Percentiles rank a stretch among this genome's conserved stretches.
Conservation (phyloP, 176 grass and related monocot species). For the Miscanthus lutarioriparius region DNA sequence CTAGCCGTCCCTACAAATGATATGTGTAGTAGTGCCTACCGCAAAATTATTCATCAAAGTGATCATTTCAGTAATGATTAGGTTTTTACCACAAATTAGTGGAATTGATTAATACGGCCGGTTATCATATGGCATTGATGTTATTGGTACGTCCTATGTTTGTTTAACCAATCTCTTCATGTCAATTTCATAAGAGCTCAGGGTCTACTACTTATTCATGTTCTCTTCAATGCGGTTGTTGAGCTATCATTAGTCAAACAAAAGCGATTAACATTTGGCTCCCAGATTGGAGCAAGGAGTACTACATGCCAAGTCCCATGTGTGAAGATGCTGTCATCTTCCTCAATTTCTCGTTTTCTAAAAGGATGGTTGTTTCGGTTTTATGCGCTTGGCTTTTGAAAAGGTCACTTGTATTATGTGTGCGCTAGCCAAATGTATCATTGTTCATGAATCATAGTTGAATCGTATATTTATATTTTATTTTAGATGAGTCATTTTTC, state of each 20-base stretch:
- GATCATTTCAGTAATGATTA: background rate
- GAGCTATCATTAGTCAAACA: background rate
- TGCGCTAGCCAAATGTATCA: conserved; percentile 19
- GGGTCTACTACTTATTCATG: background rate
- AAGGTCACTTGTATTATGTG: conserved; percentile 12
- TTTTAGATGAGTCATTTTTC: background rate
- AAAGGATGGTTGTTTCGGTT: background rate
- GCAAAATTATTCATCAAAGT: background rate
- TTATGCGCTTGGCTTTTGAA: background rate
- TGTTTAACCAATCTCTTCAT: background rate
- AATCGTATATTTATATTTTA: background rate
- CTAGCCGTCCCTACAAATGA: too few species aligned
- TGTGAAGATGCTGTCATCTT: background rate
- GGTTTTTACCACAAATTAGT: background rate
- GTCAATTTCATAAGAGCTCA: background rate
- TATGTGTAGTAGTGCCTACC: background rate
- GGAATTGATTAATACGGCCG: background rate
- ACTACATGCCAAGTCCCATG: background rate
- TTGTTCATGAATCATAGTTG: conserved; percentile 1
- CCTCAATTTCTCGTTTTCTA: background rate
- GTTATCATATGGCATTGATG: background rate
- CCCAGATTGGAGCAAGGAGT: background rate
- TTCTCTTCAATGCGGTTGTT: background rate
- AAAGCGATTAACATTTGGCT: background rate
- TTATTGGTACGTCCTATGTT: background rate